Conservation (phyloP, 176 grass and related monocot species). For the Zizania latifolia region DNA sequence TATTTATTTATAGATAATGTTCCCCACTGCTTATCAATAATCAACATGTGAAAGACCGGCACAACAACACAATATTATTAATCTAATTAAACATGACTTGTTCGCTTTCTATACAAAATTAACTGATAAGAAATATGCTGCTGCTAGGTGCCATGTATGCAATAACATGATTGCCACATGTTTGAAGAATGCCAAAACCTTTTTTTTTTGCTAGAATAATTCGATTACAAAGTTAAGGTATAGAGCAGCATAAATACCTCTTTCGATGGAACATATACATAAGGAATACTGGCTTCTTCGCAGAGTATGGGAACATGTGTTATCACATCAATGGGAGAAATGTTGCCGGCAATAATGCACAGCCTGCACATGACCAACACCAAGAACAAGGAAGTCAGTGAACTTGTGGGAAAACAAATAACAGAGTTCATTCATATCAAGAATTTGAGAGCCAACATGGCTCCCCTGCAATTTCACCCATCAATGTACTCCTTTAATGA, state of each 20-base stretch:
- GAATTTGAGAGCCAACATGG: background rate
- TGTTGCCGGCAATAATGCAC: conserved; percentile 90
- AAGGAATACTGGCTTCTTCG: conserved; percentile 77
- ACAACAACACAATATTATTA: background rate
- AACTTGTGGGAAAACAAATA: background rate
- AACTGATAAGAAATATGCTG: background rate
- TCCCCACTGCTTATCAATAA: background rate
- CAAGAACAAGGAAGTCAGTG: background rate
- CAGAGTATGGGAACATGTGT: conserved; percentile 88
- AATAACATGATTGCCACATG: background rate
- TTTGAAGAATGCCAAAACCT: background rate
- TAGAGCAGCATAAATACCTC: conserved; percentile 46
- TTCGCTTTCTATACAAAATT: background rate
- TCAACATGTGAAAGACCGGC: background rate
- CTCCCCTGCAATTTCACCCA: no score
- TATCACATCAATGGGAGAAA: conserved; percentile 95
- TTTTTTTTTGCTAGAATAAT: no score
- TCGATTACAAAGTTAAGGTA: no score
- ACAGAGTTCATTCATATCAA: background rate
- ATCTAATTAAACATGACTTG: background rate
- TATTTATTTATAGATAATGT: background rate
- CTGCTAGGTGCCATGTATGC: background rate
- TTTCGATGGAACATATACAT: conserved; percentile 76
- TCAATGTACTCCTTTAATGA: no score
- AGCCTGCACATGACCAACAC: conserved; percentile 38